Evolutionary conservation across 768 basidiomycete genomes (phyloP), one percentile per base, ranked within the genome.

Genomic region (Tulasnella sp.): DNA sequence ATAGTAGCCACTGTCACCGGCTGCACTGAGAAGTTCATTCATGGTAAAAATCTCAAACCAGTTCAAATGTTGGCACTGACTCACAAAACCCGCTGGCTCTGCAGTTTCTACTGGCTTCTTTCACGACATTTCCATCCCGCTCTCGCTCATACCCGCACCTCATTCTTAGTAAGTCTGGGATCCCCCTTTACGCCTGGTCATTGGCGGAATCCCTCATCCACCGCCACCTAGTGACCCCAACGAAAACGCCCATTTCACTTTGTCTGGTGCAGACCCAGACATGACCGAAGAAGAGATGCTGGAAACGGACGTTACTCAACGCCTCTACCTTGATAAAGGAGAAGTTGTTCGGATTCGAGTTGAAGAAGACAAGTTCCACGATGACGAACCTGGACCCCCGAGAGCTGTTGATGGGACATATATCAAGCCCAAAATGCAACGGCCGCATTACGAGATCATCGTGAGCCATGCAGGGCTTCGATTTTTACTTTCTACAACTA

Each of bases 31-130:
- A 90, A 93, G 69, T 93, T 93, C 14, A 90, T 99, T 78, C 86
- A 93, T 83, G 82, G 97, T 96, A 79, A 58, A 93, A 85, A 36
- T 72, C 15, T 45, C 1, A 67, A 49, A 34, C n/a, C 72, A 39
- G n/a, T 39, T 17, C 22, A n/a, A 34, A n/a, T 70, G 67, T 42
- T n/a, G 7, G 49, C 49, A 22, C 29, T 75, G 34, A 78, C 36
- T 58, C 64, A 64, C 58, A 25, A 64, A 64, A 64, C 58, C 34
- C 64, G 15, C 54, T 71, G 7, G 9, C 64, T 14, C 25, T 34
- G 19, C 79, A 97, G 96, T 97, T 36, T 89, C 91, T 29, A 82
- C 97, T 22, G 92, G 91, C 25, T 98, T 99, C 85, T 99, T 99
- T 80, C 93, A 95, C 83, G 96, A 98, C 80, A 91, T 98, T 31